phyloP scores from a whole-genome alignment of 2,329 filamentous ascomycete genomes.

The Diaporthe longicolla region DNA sequence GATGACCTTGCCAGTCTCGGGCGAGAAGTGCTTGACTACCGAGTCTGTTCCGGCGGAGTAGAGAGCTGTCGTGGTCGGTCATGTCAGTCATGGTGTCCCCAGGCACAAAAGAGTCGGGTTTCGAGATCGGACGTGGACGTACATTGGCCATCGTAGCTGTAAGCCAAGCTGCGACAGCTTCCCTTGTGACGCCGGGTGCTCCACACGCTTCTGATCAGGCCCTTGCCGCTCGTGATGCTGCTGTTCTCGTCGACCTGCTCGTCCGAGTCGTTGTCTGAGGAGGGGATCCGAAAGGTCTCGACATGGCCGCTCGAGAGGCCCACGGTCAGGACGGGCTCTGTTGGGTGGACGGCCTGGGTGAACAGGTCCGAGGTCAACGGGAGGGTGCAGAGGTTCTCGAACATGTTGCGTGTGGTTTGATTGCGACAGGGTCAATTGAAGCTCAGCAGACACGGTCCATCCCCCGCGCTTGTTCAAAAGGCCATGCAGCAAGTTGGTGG shows the following conservation, averaged over 20 bases:
- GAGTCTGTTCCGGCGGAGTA: constrained; percentile 75
- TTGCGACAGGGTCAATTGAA: constrained; percentile 26
- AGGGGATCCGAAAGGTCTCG: constrained; percentile 82
- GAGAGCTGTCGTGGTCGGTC: constrained; percentile 57
- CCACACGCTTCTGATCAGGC: constrained; percentile 87
- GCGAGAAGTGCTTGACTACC: constrained; percentile 68
- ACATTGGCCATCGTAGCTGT: constrained; percentile 82
- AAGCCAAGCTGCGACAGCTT: constrained; percentile 87
- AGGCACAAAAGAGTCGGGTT: background rate
- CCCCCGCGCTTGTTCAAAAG: constrained; percentile 2
- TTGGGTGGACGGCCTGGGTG: constrained; percentile 87
- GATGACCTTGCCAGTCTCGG: constrained; percentile 74
- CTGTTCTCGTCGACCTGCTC: constrained; percentile 65
- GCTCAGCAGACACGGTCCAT: constrained; percentile 35
- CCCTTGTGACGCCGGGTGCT: constrained; percentile 91
- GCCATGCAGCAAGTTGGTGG: constrained; percentile 17
- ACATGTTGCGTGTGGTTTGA: constrained; percentile 67
- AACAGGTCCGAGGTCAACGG: constrained; percentile 91
- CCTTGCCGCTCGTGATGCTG: constrained; percentile 74
- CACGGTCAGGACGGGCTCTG: constrained; percentile 86
- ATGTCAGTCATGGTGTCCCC: background rate
- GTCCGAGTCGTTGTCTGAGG: constrained; percentile 63
- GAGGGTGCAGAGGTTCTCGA: constrained; percentile 92
- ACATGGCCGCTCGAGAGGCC: constrained; percentile 90
- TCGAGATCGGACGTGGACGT: constrained; percentile 49